Conservation (phyloP, 192 early-diverging fungal species). For the Coemansia sp. region DNA sequence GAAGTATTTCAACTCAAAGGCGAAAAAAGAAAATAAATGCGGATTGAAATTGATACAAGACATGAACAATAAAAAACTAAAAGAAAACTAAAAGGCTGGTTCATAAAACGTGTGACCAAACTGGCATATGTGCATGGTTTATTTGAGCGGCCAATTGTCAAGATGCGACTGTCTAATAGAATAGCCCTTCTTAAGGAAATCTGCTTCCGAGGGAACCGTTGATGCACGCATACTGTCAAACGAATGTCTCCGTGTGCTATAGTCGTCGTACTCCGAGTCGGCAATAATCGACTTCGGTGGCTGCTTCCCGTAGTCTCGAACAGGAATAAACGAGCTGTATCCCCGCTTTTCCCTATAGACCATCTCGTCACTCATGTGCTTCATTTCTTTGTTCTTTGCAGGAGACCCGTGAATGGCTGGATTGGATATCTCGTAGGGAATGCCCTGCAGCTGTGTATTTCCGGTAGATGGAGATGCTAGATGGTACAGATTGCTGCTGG, state of each 20-base stretch:
- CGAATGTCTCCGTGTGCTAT: slow-evolving; percentile 20
- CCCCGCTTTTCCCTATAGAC: slow-evolving; percentile 10
- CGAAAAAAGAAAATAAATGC: not conserved
- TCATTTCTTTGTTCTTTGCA: not conserved
- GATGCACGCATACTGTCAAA: slow-evolving; percentile 37
- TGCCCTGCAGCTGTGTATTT: not conserved
- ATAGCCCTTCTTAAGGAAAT: slow-evolving; percentile 41
- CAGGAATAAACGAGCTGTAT: slow-evolving; percentile 42
- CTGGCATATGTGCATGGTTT: not conserved
- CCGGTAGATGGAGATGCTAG: slow-evolving; percentile 3
- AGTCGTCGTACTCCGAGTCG: slow-evolving; percentile 16
- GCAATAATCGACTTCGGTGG: not conserved
- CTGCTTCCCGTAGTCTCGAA: slow-evolving; percentile 3
- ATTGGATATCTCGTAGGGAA: not conserved
- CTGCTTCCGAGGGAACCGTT: slow-evolving; percentile 34
- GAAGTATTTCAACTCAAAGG: not conserved
- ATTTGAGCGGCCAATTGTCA: slow-evolving; percentile 42
- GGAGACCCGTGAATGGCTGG: not conserved
- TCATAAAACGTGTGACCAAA: no score
- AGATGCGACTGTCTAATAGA: slow-evolving; percentile 26
- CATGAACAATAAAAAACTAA: not conserved
- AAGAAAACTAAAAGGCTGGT: no score
- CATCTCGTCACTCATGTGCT: slow-evolving; percentile 9
- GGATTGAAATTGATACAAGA: not conserved
- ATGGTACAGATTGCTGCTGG: slow-evolving; percentile 8